Evolutionary conservation across 805 yeast species (phyloP), one percentile per base, ranked within the genome.

Genomic region (Peterozyma toletana): DNA sequence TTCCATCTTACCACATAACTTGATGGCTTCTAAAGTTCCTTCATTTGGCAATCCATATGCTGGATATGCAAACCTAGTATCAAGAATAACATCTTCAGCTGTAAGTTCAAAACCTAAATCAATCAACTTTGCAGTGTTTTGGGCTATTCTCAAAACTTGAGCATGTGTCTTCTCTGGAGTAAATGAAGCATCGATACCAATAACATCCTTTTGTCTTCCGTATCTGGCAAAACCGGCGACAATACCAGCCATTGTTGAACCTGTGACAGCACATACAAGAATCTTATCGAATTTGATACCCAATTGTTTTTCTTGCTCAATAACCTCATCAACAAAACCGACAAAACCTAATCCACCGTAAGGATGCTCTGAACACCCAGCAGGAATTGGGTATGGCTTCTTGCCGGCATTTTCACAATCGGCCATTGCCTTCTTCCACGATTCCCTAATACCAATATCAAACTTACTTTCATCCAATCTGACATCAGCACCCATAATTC

Each of bases 351-450:
- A 51, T 39, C 65, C 66, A 46, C 66, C 66, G 39, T 55, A 59
- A 34, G 57, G 57, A 44, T 62, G 66, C 45, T 62, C 66, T 17
- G 66, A 62, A 44, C 65, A 60, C 35, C 65, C 67, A 5, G 67
- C 67, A 40, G 67, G 67, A 46, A 62, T 64, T 13, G 66, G 63
- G 38, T 58, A 62, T 38, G 67, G 67, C 38, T 62, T 62, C 43
- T 48, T 53, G 21, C 67, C 67, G 36, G 56, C 48, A 4, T 43
- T 50, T 17, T 48, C 53, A 13, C 57, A 53, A 9, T 56, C 62
- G 10, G 45, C 46, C 48, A 62, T 42, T 6, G 66, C 57, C 34
- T 58, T 60, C 43, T 60, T 51, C 54, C 62, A 62, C 1, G 66
- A 61, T 41, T 61, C 51, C 51, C 67, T 57, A 40, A 62, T 57